Evolutionary conservation across 1,284 basidiomycete genomes (phyloP), one percentile per base, ranked within the genome.

Genomic region (Ganoderma lucidum): DNA sequence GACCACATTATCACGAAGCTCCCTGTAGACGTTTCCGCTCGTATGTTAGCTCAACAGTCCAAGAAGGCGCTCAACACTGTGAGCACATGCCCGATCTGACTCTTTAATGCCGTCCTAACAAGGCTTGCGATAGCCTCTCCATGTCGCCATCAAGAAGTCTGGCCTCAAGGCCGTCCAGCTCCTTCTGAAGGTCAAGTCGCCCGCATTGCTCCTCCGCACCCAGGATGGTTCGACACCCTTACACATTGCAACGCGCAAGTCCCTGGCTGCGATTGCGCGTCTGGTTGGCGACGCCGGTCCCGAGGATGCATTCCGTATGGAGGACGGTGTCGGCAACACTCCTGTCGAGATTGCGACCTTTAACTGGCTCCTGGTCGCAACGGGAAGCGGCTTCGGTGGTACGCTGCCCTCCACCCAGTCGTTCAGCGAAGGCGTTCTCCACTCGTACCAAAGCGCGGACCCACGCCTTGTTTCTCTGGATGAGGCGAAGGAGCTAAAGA

Each of bases 241-340:
- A 1, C 88, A 89, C 71, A 69, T 81, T 28, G 85, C 87, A 1
- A 80, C 84, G 39, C 78, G 79, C 32, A 58, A 67, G 0, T 78
- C 79, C 14, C 80, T 68, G 61, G 45, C 77, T 0, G 74, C 80
- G 37, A 84, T 86, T 19, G 77, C 80, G 1, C 72, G 80, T 30
- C 62, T 81, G 17, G 76, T 90, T 35, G 71, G 86, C 35, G 77
- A 79, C 2, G 79, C 78, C 2, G 78, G 80, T 0, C 80, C 84
- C 28, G 68, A 78, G 0, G 81, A 84, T 30, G 80, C 78, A 0
- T 75, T 88, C 6, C 80, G 81, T 65, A 77, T 81, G 48, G 88
- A 90, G 75, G 85, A 89, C 71, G 84, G 84, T 28, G 85, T 89
- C 6, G 89, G 88, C 3, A 82, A 85, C 66, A 87, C 86, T 0